phyloP scores from a whole-genome alignment of 352 stramenopile species.

The Blastocystis sp. region DNA sequence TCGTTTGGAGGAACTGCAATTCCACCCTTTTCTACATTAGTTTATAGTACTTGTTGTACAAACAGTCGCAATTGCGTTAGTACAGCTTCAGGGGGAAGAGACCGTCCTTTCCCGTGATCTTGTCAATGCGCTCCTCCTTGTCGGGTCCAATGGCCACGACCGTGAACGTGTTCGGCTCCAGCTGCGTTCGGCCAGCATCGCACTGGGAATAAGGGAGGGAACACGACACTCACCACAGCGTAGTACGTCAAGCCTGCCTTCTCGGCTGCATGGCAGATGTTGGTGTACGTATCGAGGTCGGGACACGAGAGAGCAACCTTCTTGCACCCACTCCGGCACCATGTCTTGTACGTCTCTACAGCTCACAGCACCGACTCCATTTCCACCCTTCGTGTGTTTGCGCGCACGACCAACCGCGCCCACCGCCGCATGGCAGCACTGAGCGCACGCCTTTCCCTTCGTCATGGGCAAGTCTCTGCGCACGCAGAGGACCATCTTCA shows the following conservation, averaged over 20 bases:
- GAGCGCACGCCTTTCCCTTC: slow-evolving; percentile 63
- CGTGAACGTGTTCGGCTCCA: slow-evolving; percentile 57
- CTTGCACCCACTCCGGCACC: slow-evolving; percentile 64
- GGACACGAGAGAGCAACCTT: slow-evolving; percentile 59
- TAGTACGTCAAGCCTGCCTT: slow-evolving; percentile 56
- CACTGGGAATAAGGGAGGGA: neutral
- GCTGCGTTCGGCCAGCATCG: slow-evolving; percentile 53
- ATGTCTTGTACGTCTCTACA: slow-evolving; percentile 46
- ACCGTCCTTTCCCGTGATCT: slow-evolving; percentile 63
- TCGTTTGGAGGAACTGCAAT: neutral
- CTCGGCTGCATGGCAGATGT: slow-evolving; percentile 22
- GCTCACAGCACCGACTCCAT: neutral
- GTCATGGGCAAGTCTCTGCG: slow-evolving; percentile 60
- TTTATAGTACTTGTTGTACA: slow-evolving; percentile 10
- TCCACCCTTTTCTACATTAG: slow-evolving; percentile 45
- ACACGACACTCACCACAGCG: slow-evolving; percentile 22
- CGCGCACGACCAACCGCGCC: slow-evolving; percentile 39
- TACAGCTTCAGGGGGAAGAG: slow-evolving; percentile 51
- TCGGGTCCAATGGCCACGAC: slow-evolving; percentile 43
- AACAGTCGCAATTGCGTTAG: slow-evolving; percentile 23
- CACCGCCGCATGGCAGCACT: slow-evolving; percentile 57
- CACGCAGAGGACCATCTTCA: slow-evolving; percentile 66
- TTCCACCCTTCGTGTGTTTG: slow-evolving; percentile 24
- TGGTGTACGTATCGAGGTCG: slow-evolving; percentile 23
- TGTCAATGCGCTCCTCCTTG: slow-evolving; percentile 65